Evolutionary conservation across 75 land plant species (phyloP), one percentile per base, ranked within the genome.

Genomic region (Pinus taeda): DNA sequence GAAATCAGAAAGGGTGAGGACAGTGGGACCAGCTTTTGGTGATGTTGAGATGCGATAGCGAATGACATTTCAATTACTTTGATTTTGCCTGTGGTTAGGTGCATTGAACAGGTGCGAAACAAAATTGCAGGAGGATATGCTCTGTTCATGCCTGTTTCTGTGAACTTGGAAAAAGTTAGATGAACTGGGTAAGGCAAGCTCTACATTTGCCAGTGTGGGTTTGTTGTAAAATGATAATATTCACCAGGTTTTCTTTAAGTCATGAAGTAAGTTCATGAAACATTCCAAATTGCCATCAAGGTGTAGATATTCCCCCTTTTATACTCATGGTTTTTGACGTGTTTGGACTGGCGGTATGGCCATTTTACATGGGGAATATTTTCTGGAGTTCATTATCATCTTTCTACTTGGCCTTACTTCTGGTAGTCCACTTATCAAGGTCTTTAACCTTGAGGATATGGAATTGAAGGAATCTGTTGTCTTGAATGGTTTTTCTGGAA

Each of bases 311-410:
- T 3, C 72, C 12, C 53, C 24, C 55, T 69, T n/a, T 42, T 42
- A 69, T 69, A 69, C 72, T 69, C 72, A 69, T 69, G 72, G 72
- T 69, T 69, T 69, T 12, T 69, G 72, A 69, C 24, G 72, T 69
- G 72, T 69, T 69, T 45, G 42, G 45, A 42, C 13, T 22, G 33
- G 72, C 53, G 42, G 49, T 69, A 69, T 69, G 72, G 72, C 72
- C 72, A n/a, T 42, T 69, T 69, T 69, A 42, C 72, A 42, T 69
- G 72, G 72, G 49, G n/a, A 42, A 69, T 69, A 42, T 69, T 69
- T 53, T 69, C 53, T 69, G 72, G 55, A 45, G 72, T 22, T 69
- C 49, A 21, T 69, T n/a, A 69, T 69, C 55, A 42, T 69, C 22
- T 69, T 3, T 69, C 17, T 42, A 11, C 49, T 69, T 9, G 39